Evolutionary conservation across 139 green algal species (phyloP).

Genomic region (Ettlia oleoabundans): DNA sequence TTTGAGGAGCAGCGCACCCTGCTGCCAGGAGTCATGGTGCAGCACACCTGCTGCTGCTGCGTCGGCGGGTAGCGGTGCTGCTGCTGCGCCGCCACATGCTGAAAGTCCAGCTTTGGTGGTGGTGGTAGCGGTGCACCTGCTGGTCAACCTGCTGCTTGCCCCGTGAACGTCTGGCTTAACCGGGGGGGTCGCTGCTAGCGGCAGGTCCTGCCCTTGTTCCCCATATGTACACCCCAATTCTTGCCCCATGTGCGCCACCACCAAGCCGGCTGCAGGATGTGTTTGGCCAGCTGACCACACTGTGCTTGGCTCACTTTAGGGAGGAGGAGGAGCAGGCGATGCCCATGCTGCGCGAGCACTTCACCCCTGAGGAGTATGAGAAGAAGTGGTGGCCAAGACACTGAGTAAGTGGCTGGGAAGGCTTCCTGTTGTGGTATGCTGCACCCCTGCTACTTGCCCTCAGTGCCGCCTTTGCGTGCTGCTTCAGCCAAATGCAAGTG

Average conservation of each 20-base stretch:
- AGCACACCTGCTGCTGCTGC: too few species aligned
- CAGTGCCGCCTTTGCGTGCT: too few species aligned
- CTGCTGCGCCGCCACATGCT: too few species aligned
- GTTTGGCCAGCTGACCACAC: neutral
- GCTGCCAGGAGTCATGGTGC: neutral
- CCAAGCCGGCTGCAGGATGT: neutral
- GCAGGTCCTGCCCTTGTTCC: neutral
- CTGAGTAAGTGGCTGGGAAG: neutral
- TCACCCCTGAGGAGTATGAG: constrained; percentile 5
- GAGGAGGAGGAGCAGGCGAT: constrained; percentile 22
- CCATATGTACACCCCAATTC: neutral
- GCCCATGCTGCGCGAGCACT: constrained; percentile 17
- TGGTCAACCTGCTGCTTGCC: too few species aligned
- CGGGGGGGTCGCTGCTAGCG: too few species aligned
- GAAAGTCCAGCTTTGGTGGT: neutral
- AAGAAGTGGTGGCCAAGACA: constrained; percentile 22
- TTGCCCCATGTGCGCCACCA: too few species aligned
- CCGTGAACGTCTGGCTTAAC: too few species aligned
- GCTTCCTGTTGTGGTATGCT: too few species aligned
- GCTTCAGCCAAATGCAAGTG: too few species aligned
- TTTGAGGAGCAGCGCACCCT: neutral
- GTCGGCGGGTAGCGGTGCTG: too few species aligned
- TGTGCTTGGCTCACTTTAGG: neutral
- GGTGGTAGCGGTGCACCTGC: too few species aligned
- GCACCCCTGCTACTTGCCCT: too few species aligned